phyloP scores from a whole-genome alignment of 306 rosid genomes.

The Phaseolus lunatus region DNA sequence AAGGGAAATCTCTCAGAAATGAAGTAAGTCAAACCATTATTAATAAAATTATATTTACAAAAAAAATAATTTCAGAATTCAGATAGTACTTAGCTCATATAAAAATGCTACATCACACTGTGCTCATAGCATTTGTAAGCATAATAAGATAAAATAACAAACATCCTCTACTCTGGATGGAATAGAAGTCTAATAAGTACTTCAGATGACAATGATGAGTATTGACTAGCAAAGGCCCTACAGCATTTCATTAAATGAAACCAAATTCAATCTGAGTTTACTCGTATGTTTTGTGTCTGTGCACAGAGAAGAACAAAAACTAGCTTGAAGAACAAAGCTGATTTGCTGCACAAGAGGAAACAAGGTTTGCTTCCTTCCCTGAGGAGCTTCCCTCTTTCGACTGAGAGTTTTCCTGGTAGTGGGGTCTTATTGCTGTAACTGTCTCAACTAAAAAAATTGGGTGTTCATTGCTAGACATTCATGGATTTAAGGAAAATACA shows the following conservation, averaged over 20 bases:
- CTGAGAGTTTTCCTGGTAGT: too few species aligned
- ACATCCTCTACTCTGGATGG: constrained; percentile 3
- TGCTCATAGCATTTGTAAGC: constrained; percentile 22
- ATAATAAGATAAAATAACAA: constrained; percentile 5
- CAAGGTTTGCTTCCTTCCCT: too few species aligned
- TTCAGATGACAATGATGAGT: background rate
- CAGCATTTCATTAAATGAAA: constrained; percentile 35
- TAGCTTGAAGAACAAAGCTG: too few species aligned
- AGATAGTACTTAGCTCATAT: constrained; percentile 22
- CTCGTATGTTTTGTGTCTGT: background rate
- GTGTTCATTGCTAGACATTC: too few species aligned
- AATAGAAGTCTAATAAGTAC: constrained; percentile 25
- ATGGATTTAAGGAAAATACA: too few species aligned
- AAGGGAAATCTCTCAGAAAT: background rate
- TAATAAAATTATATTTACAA: constrained; percentile 8
- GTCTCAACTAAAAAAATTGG: too few species aligned
- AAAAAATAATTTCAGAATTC: constrained; percentile 26
- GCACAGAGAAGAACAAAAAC: too few species aligned
- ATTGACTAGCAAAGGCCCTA: background rate
- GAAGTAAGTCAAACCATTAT: constrained; percentile 28
- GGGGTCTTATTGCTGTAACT: too few species aligned
- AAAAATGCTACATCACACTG: constrained; percentile 32
- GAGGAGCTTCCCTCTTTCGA: too few species aligned
- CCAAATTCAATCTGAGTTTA: background rate
- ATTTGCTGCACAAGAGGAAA: too few species aligned